Evolutionary conservation across 331 rosid species (phyloP).

Genomic region (Malus hybrid): DNA sequence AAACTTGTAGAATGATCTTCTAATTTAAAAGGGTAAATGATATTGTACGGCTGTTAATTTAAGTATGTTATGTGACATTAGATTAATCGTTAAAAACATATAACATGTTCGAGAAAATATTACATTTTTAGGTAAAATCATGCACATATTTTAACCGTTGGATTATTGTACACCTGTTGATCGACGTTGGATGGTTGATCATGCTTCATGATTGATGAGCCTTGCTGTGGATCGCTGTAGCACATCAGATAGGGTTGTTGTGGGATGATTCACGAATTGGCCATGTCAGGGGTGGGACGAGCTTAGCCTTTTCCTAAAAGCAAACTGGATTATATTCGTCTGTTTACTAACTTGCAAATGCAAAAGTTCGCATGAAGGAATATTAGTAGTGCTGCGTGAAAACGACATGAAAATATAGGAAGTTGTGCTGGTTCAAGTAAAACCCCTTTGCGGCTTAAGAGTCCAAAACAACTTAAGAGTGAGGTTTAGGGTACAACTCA

Average conservation of each 20-base stretch:
- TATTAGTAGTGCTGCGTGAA: not conserved
- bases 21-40: not conserved
- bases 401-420: not conserved
- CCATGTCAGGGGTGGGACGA: conserved; percentile 26
- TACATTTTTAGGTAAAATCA: not conserved
- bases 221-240: not conserved
- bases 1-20: not conserved
- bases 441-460: not conserved
- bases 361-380: conserved; percentile 14
- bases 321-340: conserved; percentile 13
- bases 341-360: conserved; percentile 12
- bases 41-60: too few species aligned
- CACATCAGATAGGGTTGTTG: not conserved
- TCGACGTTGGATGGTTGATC: not conserved
- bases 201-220: not conserved
- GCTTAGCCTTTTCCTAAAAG: conserved; percentile 34
- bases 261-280: not conserved
- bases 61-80: not conserved
- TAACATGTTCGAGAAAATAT: not conserved
- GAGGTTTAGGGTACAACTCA: too few species aligned
- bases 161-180: conserved; percentile 10
- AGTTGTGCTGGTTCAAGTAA: not conserved
- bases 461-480: not conserved
- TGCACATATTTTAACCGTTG: conserved; percentile 3
- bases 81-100: not conserved